phyloP scores from a whole-genome alignment of 2,329 filamentous ascomycete species.

The Hymenoscyphus fructigenus region DNA sequence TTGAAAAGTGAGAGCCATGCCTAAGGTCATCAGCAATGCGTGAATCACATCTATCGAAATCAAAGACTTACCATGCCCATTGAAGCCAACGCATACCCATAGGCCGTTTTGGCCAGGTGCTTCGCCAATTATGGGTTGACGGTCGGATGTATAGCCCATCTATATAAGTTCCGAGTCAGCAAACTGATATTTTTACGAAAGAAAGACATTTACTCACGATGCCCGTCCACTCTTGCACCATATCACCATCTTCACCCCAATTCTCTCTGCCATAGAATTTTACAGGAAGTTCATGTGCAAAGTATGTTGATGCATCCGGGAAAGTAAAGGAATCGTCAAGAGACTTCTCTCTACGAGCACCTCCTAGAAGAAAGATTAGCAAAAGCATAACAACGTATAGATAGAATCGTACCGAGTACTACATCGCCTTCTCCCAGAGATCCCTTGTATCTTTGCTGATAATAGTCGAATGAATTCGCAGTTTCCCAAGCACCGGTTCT shows the following conservation, averaged over 20 bases:
- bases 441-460: slow-evolving; percentile 23
- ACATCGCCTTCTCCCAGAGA: slow-evolving; percentile 32
- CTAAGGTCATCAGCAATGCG: slow-evolving; percentile 9
- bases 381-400: neutral
- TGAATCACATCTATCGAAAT: neutral
- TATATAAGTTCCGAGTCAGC: no score
- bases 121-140: slow-evolving; percentile 50
- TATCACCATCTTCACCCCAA: slow-evolving; percentile 49
- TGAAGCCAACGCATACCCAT: slow-evolving; percentile 30
- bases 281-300: slow-evolving; percentile 27
- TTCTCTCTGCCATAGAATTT: slow-evolving; percentile 36
- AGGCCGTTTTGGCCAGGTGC: slow-evolving; percentile 42
- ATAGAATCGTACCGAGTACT: slow-evolving; percentile 21
- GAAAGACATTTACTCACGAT: slow-evolving; percentile 34
- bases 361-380: slow-evolving; percentile 5
- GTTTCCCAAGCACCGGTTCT: slow-evolving; percentile 23
- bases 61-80: slow-evolving; percentile 26
- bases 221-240: slow-evolving; percentile 51
- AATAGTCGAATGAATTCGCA: slow-evolving; percentile 36
- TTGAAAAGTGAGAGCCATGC: slow-evolving; percentile 25
- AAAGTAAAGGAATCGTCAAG: slow-evolving; percentile 33
- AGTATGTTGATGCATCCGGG: slow-evolving; percentile 24
- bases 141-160: slow-evolving; percentile 54
- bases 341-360: slow-evolving; percentile 12
- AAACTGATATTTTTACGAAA: no score